These are phyloP conservation scores for Sporothrix brasiliensis DNA, from an alignment of 2,329 filamentous ascomycete species.

Conservation along the genomic window DNA sequence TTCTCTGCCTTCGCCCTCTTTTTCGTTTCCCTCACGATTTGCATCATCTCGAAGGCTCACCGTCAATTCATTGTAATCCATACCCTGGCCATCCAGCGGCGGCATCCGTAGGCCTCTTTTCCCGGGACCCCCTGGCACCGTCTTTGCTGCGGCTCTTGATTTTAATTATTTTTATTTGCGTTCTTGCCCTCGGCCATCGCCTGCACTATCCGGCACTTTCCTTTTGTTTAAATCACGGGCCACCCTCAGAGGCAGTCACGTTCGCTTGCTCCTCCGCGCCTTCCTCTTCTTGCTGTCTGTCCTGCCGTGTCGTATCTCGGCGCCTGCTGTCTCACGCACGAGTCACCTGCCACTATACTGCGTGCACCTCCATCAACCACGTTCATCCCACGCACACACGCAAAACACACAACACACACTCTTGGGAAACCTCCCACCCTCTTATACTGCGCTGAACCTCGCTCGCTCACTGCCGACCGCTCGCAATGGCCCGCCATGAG, in stretches of 20 bases:
- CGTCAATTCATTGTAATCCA: neutral
- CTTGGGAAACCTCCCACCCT: neutral
- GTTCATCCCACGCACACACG: slow-evolving; percentile 4
- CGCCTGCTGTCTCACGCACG: slow-evolving; percentile 23
- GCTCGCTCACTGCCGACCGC: neutral
- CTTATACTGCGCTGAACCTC: neutral
- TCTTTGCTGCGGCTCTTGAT: slow-evolving; percentile 22
- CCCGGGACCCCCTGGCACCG: neutral
- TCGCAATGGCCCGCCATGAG: slow-evolving; percentile 37
- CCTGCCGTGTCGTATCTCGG: neutral
- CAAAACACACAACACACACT: neutral
- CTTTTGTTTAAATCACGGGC: slow-evolving; percentile 20
- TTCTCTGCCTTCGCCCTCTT: neutral
- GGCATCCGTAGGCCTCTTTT: slow-evolving; percentile 22
- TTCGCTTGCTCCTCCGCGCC: slow-evolving; percentile 16
- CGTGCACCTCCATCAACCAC: slow-evolving; percentile 10
- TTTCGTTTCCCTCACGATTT: neutral
- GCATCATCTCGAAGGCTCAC: slow-evolving; percentile 2
- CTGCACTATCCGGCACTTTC: neutral
- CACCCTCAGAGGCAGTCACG: slow-evolving; percentile 21
- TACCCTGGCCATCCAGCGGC: slow-evolving; percentile 5
- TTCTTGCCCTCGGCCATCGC: neutral
- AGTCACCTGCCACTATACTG: slow-evolving; percentile 18
- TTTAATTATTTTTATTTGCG: neutral
- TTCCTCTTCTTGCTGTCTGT: neutral